Conservation (phyloP, 805 yeast genomes). For the Teunomyces lycoperdinae region DNA sequence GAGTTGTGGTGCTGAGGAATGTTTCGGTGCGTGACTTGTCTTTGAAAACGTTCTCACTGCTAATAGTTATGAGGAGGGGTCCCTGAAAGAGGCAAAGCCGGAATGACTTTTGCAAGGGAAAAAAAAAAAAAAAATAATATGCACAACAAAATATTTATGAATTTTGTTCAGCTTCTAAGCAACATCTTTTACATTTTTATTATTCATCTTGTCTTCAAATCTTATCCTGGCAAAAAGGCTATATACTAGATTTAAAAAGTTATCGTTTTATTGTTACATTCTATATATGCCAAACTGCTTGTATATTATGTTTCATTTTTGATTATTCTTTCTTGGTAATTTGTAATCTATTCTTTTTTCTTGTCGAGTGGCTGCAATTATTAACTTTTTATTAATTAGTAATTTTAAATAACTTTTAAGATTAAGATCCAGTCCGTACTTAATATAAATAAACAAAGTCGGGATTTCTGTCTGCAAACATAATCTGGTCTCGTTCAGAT, state of each 20-base stretch:
- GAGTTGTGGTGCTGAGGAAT: neutral
- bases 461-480: slow-evolving; percentile 39
- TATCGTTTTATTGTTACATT: too few relatives aligned
- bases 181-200: neutral
- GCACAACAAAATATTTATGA: slow-evolving; percentile 9
- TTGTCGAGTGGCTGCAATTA: neutral
- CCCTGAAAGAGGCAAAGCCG: neutral
- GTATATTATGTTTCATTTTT: too few relatives aligned
- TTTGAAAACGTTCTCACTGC: neutral
- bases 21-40: neutral
- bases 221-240: too few relatives aligned
- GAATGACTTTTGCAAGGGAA: neutral
- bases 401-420: too few relatives aligned
- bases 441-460: slow-evolving; percentile 34
- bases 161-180: slow-evolving; percentile 9
- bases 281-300: too few relatives aligned
- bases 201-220: neutral
- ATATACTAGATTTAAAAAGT: too few relatives aligned
- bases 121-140: neutral
- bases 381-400: neutral
- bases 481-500: slow-evolving; percentile 27
- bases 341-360: too few relatives aligned
- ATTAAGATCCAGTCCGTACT: neutral
- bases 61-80: neutral
- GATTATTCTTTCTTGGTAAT: too few relatives aligned